phyloP scores from a whole-genome alignment of 2,329 filamentous ascomycete species.

The Amesomyces nigricolor region DNA sequence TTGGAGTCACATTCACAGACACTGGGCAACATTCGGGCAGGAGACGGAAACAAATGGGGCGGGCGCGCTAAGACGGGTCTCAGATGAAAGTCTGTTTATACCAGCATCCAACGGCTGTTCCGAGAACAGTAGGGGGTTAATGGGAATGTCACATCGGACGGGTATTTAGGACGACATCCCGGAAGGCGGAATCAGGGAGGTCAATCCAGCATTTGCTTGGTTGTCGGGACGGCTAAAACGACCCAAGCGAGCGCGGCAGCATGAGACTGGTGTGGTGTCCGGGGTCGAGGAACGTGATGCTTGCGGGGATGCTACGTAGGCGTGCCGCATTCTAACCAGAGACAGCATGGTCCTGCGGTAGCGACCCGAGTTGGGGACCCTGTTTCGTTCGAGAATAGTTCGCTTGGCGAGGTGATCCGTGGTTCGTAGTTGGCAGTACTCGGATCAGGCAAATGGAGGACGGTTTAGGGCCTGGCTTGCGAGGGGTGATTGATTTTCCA shows the following conservation, averaged over 20 bases:
- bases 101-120: neutral
- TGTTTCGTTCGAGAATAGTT: neutral
- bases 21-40: neutral
- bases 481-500: too few species aligned
- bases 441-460: too few species aligned
- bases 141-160: neutral
- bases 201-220: neutral
- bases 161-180: neutral
- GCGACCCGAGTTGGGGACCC: neutral
- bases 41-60: neutral
- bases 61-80: neutral
- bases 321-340: neutral
- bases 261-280: neutral
- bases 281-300: neutral
- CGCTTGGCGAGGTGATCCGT: conserved; percentile 6
- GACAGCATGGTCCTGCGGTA: neutral
- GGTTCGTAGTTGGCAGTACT: neutral
- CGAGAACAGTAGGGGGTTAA: too few species aligned
- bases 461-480: too few species aligned
- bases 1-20: neutral
- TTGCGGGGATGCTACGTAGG: neutral
- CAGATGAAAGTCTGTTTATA: neutral
- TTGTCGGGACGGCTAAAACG: neutral
- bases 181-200: neutral
- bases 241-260: neutral